Percentiles rank a stretch among this genome's conserved stretches.
Conservation (phyloP, 106 monocot species). For the Dactylorhiza incarnata region DNA sequence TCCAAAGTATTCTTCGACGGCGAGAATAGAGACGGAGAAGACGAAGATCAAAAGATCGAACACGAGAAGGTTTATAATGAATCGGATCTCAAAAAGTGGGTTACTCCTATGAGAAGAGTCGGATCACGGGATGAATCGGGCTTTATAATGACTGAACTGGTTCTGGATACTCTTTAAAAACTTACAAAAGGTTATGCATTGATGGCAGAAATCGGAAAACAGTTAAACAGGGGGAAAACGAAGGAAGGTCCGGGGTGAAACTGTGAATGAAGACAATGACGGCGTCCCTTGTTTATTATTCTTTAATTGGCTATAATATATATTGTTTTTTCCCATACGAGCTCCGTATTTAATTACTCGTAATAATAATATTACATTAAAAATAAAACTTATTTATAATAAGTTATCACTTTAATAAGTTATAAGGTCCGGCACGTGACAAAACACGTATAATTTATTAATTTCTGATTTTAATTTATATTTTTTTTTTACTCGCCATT, state of each 20-base stretch:
- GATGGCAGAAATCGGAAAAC: neutral
- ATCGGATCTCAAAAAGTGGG: neutral
- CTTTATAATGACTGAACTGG: neutral
- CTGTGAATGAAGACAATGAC: neutral
- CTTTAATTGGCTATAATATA: neutral
- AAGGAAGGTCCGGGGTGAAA: neutral
- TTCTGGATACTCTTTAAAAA: too few species aligned
- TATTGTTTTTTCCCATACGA: too few species aligned
- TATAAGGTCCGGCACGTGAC: too few species aligned
- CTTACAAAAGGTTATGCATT: neutral
- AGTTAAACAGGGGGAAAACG: neutral
- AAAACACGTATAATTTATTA: too few species aligned
- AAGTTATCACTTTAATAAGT: too few species aligned
- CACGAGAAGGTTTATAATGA: neutral
- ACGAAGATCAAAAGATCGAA: neutral
- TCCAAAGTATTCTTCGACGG: neutral
- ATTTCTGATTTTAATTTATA: neutral
- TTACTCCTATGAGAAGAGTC: neutral
- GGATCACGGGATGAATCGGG: slow-evolving; percentile 1
- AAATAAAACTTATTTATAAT: too few species aligned
- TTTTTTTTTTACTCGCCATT: too few species aligned
- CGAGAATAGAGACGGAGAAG: neutral
- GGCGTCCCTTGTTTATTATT: neutral
- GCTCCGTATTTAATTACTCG: too few species aligned
- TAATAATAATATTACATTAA: too few species aligned